Percentiles rank a stretch among this genome's conserved stretches.
Conservation (phyloP, 495 filamentous ascomycete genomes). For the Saxophila tyrrhenica region DNA sequence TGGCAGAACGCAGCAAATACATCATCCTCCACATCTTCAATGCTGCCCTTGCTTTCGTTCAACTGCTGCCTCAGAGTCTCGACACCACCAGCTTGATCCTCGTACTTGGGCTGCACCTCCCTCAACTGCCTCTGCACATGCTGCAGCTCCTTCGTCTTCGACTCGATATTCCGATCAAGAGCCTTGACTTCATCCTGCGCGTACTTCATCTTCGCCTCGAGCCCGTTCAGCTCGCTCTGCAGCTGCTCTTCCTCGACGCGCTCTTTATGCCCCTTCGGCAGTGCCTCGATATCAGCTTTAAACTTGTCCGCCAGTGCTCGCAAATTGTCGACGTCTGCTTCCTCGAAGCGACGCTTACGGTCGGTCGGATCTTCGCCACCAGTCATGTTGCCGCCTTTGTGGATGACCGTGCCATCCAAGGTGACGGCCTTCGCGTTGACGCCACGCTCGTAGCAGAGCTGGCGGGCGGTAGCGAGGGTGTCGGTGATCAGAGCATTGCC, state of each 20-base stretch:
- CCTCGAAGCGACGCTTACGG: constrained; percentile 75
- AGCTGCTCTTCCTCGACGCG: constrained; percentile 68
- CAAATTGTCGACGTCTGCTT: constrained; percentile 74
- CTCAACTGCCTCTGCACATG: constrained; percentile 58
- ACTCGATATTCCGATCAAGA: constrained; percentile 74
- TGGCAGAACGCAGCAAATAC: constrained; percentile 81
- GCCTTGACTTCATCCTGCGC: constrained; percentile 63
- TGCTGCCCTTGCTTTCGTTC: constrained; percentile 58
- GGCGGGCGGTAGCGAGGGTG: constrained; percentile 68
- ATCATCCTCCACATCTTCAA: constrained; percentile 76
- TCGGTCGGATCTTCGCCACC: constrained; percentile 70
- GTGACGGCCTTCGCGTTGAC: constrained; percentile 91
- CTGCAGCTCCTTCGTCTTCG: constrained; percentile 73
- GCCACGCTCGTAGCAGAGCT: constrained; percentile 73
- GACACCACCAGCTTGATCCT: constrained; percentile 56
- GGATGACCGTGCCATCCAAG: constrained; percentile 82
- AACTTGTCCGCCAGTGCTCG: constrained; percentile 60
- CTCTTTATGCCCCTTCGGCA: constrained; percentile 64
- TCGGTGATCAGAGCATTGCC: constrained; percentile 96
- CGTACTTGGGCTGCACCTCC: constrained; percentile 66
- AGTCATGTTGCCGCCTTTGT: constrained; percentile 96
- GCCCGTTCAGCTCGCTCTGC: constrained; percentile 64
- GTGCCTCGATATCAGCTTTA: constrained; percentile 55
- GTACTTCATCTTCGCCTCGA: constrained; percentile 67
- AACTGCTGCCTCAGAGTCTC: constrained; percentile 55